Base-by-base conservation (phyloP, 768 basidiomycete species). In the Naganishia vishniacii region DNA sequence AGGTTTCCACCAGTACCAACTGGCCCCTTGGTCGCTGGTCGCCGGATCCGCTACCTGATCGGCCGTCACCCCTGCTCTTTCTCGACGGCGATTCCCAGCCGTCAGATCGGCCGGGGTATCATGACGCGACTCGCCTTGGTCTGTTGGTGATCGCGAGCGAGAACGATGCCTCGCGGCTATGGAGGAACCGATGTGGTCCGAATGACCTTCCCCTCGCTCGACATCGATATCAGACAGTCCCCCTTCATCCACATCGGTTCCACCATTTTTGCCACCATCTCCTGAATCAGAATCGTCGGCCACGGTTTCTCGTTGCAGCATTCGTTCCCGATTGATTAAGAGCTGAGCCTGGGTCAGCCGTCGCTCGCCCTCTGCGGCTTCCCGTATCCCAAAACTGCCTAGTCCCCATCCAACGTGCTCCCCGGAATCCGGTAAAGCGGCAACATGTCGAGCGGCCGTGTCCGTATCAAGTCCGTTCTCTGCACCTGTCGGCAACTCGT, bases 381-480 rank as follows among this genome's bases (percentile, higher is more conserved):
- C 79, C 48, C 78, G 73, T n/a, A 84, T 70, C 11, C 82, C 85
- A 75, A 85, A 88, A 64, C 84, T 85, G 2, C 88, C 88, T 53
- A 89, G 76, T 0, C 86, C 87, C 88, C 89, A 89, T 0, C 86
- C 87, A 0, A 80, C 71, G 51, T 74, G 72, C 3, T 72, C 72
- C 34, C 75, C 75, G 64, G 40, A 49, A n/a, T 68, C 72, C 34
- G 69, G 67, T 59, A 56, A 20, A 25, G 37, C 53, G 16, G 9
- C 23, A 20, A 20, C 53, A 41, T 23, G 37, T 25, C 34, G 53
- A 6, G 29, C 59, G 34, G 51, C 29, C 26, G 46, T 20, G 20
- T 64, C 49, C 31, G 34, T 29, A n/a, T 34, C 61, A 13, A 25
- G 23, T 34, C 25, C 49, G 13, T n/a, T 2, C 3, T 41, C 53